Base-by-base conservation (phyloP, 2,329 filamentous ascomycete species). In the Colletotrichum aenigma region DNA sequence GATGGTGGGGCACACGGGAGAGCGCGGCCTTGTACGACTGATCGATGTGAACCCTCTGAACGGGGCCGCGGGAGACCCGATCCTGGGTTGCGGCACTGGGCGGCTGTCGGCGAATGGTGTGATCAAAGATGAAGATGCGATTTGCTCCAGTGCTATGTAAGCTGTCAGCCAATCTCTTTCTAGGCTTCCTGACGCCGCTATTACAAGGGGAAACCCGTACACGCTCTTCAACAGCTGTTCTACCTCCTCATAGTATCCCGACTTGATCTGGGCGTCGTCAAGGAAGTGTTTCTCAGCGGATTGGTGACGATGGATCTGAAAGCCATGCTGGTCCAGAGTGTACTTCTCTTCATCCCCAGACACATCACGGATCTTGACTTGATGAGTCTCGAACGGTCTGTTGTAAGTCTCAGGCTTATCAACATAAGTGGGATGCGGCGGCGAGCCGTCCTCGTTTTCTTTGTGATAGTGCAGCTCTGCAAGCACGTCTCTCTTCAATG, bases 211-310 rank as follows among this genome's bases (percentile, higher is more conserved):
- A 13, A 13, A 28, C 12, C 79, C 85, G 77, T 81, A 80, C 93
- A 82, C 88, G 5, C 91, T 89, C 72, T 93, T 93, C 0, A 96
- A 82, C 24, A 95, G 82, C 65, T 91, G 84, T 81, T 95, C 92
- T 4, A 94, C 91, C 81, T 96, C 94, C 0, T 93, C 89, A 83
- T 96, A 96, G 84, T 96, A 96, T 7, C 89, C 86, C 6, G 86
- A 80, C 81, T 91, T 89, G 82, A 96, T 93, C 36, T 88, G 87
- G 2, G 89, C 89, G 67, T 94, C 92, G 78, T 93, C 89, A 3
- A 78, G 4, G 71, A 87, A 87, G 32, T 84, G 81, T 75, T 84
- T 84, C 79, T 86, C 85, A 10, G 77, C 72, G 3, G 82, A 80
- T 0, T 76, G 64, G 38, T 84, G 81, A 1, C 66, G 77, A 38